phyloP scores from a whole-genome alignment of 2,329 filamentous ascomycete species.

The Epichloe baconii region DNA sequence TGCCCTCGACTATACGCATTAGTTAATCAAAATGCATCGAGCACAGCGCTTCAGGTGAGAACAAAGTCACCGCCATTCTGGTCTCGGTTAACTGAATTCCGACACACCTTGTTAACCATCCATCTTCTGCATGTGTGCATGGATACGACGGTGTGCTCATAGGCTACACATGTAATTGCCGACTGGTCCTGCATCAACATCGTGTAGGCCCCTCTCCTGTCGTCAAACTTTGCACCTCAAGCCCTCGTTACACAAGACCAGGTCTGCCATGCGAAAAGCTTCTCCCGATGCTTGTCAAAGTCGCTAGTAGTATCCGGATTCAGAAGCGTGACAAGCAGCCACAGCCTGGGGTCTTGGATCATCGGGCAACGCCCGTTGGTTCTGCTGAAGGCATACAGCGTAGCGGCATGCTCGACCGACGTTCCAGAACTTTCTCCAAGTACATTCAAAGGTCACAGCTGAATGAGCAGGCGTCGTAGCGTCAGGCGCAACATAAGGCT shows the following conservation, averaged over 20 bases:
- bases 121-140: conserved; percentile 1
- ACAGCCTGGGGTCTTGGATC: not conserved
- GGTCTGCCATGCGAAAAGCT: conserved; percentile 3
- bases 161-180: not conserved
- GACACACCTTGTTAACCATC: not conserved
- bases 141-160: not conserved
- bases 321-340: conserved; percentile 3
- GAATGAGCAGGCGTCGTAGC: not conserved
- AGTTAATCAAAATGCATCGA: not conserved
- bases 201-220: conserved; percentile 1
- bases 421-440: conserved; percentile 1
- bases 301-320: conserved; percentile 6
- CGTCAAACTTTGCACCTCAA: not conserved
- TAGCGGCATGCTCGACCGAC: not conserved
- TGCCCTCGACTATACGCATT: not conserved
- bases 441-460: not conserved
- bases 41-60: not conserved
- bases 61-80: conserved; percentile 5
- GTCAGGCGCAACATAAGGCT: not conserved
- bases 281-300: conserved; percentile 3
- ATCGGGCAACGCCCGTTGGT: not conserved
- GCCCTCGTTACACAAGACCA: conserved; percentile 3
- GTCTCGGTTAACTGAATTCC: conserved; percentile 4
- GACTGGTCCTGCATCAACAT: conserved; percentile 1
- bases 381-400: not conserved